Evolutionary conservation across 768 basidiomycete genomes (phyloP).

Genomic region (Baorangia bicolor): DNA sequence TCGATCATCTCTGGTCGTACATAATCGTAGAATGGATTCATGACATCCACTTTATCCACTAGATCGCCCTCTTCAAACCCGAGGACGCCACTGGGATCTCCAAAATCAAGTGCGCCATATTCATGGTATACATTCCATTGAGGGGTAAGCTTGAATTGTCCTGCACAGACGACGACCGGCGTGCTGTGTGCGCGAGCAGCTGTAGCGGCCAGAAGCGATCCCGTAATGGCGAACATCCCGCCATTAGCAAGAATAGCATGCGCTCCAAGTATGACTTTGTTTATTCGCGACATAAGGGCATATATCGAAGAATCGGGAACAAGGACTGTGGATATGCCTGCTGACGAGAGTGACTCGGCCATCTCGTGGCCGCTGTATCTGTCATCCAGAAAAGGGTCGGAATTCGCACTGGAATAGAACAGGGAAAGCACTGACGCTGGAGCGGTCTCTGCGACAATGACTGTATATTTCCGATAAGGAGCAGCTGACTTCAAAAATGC

Average conservation of each 20-base stretch:
- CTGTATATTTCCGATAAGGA: slow-evolving; percentile 89
- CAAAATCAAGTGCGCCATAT: slow-evolving; percentile 81
- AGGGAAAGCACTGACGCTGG: slow-evolving; percentile 65
- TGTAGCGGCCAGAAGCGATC: slow-evolving; percentile 79
- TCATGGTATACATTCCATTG: slow-evolving; percentile 87
- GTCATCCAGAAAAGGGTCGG: slow-evolving; percentile 4
- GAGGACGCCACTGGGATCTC: slow-evolving; percentile 61
- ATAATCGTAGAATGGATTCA: slow-evolving; percentile 97
- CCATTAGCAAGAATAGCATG: slow-evolving; percentile 98
- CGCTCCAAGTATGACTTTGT: slow-evolving; percentile 93
- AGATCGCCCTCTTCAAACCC: slow-evolving; percentile 78
- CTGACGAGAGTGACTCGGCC: slow-evolving; percentile 75
- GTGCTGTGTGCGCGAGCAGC: slow-evolving; percentile 89
- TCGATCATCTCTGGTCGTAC: slow-evolving; percentile 90
- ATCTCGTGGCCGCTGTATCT: slow-evolving; percentile 86
- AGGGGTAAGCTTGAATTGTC: slow-evolving; percentile 95
- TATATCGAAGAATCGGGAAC: slow-evolving; percentile 96
- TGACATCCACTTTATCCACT: slow-evolving; percentile 85
- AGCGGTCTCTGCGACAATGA: slow-evolving; percentile 93
- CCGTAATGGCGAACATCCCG: slow-evolving; percentile 88
- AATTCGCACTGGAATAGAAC: slow-evolving; percentile 1
- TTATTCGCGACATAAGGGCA: slow-evolving; percentile 94
- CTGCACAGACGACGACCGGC: slow-evolving; percentile 90
- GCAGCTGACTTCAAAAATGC: slow-evolving; percentile 90
- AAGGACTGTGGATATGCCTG: slow-evolving; percentile 89